Percentiles rank a stretch among this genome's conserved stretches.
phyloP scores from a whole-genome alignment of 768 basidiomycete species.

The Pholiota molesta region DNA sequence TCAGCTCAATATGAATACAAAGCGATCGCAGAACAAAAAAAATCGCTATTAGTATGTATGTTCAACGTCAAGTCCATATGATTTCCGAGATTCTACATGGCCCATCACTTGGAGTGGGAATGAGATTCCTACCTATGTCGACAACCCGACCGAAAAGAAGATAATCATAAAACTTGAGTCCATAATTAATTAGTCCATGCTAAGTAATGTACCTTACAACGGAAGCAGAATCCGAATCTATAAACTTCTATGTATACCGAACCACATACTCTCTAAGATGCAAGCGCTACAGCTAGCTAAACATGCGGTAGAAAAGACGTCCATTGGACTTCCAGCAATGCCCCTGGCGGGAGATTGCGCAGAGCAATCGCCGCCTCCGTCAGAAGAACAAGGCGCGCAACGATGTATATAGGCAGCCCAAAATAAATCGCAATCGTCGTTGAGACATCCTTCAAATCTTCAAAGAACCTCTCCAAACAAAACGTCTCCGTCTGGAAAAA shows the following conservation, averaged over 20 bases:
- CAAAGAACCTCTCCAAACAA: constrained; percentile 3
- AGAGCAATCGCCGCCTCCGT: constrained; percentile 9
- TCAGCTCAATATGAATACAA: no score
- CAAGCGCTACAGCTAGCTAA: not conserved
- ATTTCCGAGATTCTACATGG: no score
- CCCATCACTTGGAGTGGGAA: no score
- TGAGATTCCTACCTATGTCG: not conserved
- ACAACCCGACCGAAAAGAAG: not conserved
- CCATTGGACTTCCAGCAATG: constrained; percentile 13
- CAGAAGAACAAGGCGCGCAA: constrained; percentile 12
- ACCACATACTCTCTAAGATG: not conserved
- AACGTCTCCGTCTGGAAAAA: constrained; percentile 5
- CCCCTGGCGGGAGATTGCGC: constrained; percentile 2
- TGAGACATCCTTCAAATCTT: not conserved
- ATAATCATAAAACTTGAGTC: not conserved
- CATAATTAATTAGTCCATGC: not conserved
- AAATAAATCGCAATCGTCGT: constrained; percentile 5
- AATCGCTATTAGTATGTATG: no score
- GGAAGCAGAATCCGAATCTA: not conserved
- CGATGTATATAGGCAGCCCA: constrained; percentile 12
- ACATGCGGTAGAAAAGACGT: constrained; percentile 18
- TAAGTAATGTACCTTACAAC: not conserved
- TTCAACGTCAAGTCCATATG: no score
- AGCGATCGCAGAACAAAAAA: no score
- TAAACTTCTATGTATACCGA: not conserved